A percentile compares a stretch with the other conserved stretches of the same genome.
Conservation (phyloP, 73 alveolate genomes). For the Uronychia binucleata region DNA sequence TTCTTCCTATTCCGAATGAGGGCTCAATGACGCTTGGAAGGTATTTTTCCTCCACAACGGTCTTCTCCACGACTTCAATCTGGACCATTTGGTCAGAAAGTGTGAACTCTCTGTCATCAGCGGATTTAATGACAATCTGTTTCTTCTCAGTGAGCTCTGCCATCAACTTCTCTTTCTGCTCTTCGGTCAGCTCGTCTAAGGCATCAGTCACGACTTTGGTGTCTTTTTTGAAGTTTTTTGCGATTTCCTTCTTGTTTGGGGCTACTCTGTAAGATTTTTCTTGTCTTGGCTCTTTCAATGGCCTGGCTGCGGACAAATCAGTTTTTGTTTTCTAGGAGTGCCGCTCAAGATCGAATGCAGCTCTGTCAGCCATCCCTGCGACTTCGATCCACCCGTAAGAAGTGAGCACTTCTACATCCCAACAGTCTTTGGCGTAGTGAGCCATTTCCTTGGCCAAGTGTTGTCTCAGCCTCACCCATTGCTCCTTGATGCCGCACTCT, state of each 20-base stretch:
- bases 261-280: slow-evolving; percentile 66
- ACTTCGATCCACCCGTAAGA: slow-evolving; percentile 99
- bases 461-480: slow-evolving; percentile 97
- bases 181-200: slow-evolving; percentile 80
- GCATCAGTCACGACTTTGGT: slow-evolving; percentile 77
- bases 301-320: slow-evolving; percentile 92
- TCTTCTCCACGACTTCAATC: slow-evolving; percentile 84
- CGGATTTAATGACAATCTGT: slow-evolving; percentile 57
- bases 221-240: slow-evolving; percentile 84
- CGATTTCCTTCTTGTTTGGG: slow-evolving; percentile 83
- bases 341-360: slow-evolving; percentile 94
- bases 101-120: slow-evolving; percentile 65
- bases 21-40: slow-evolving; percentile 98
- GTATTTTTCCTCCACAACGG: slow-evolving; percentile 91
- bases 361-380: slow-evolving; percentile 99
- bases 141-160: slow-evolving; percentile 73
- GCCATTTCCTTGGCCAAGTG: slow-evolving; percentile 99
- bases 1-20: slow-evolving; percentile 98
- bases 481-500: slow-evolving; percentile 86
- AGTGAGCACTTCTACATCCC: slow-evolving; percentile 99
- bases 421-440: slow-evolving; percentile 99
- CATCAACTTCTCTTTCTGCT: slow-evolving; percentile 70
- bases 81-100: slow-evolving; percentile 67
- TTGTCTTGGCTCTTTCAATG: slow-evolving; percentile 82
- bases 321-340: slow-evolving; percentile 87